phyloP scores from a whole-genome alignment of 768 basidiomycete species.

The Hygrophorus russula region DNA sequence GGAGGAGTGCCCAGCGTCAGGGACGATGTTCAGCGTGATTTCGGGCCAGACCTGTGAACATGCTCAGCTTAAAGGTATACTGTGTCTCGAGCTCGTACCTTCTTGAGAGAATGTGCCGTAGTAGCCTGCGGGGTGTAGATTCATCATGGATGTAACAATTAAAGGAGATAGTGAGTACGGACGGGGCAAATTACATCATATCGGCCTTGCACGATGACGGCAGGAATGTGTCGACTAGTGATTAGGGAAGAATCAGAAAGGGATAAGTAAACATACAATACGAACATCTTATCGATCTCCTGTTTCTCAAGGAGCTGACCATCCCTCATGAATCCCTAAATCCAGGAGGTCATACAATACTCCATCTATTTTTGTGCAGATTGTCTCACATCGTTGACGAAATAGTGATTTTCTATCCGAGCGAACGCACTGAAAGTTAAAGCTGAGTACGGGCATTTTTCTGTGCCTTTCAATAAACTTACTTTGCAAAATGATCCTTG shows the following conservation, averaged over 20 bases:
- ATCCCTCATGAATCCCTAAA: constrained; percentile 75
- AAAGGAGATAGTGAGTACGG: constrained; percentile 11
- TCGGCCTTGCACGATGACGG: constrained; percentile 72
- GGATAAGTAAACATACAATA: not conserved
- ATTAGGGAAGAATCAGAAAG: not conserved
- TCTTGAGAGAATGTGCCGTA: constrained; percentile 74
- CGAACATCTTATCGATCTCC: constrained; percentile 77
- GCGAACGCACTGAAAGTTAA: constrained; percentile 60
- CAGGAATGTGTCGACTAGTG: constrained; percentile 76
- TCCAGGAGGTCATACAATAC: not conserved
- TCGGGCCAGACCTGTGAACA: constrained; percentile 60
- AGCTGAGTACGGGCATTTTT: not conserved
- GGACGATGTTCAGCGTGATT: constrained; percentile 60
- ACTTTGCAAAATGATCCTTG: constrained; percentile 70
- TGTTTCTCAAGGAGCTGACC: constrained; percentile 79
- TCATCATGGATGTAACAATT: not conserved
- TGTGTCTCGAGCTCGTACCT: constrained; percentile 21
- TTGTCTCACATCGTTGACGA: constrained; percentile 56
- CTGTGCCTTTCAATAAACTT: constrained; percentile 12
- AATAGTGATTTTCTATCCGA: constrained; percentile 85
- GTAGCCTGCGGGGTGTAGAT: constrained; percentile 38
- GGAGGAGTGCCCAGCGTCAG: constrained; percentile 82
- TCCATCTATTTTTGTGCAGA: not conserved
- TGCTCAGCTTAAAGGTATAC: not conserved
- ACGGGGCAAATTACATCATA: constrained; percentile 88